Conservation (phyloP, 2,329 filamentous ascomycete genomes). For the Geosmithia putterillii region DNA sequence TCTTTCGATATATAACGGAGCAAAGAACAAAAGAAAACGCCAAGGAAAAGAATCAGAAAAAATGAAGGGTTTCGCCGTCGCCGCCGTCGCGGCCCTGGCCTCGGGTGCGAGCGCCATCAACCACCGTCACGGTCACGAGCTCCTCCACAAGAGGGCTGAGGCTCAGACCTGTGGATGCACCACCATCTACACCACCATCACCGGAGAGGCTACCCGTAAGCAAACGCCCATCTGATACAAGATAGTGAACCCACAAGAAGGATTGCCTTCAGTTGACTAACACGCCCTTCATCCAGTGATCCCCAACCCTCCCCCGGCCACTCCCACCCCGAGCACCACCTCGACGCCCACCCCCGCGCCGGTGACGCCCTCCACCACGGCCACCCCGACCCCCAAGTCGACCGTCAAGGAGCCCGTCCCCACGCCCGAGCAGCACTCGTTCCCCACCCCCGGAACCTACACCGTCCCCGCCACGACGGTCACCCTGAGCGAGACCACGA, state of each 20-base stretch:
- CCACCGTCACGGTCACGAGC: slow-evolving; percentile 47
- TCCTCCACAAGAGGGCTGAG: slow-evolving; percentile 38
- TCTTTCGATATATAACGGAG: background rate
- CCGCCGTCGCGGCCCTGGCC: slow-evolving; percentile 49
- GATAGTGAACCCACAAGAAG: background rate
- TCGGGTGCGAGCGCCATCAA: slow-evolving; percentile 42
- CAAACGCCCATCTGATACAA: background rate
- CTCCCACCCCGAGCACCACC: slow-evolving; percentile 6
- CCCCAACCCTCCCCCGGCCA: slow-evolving; percentile 19
- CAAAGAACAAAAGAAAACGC: slow-evolving; percentile 6
- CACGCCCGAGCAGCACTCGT: slow-evolving; percentile 38
- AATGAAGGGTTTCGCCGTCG: slow-evolving; percentile 66
- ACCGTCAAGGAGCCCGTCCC: slow-evolving; percentile 35
- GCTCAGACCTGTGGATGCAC: slow-evolving; percentile 53
- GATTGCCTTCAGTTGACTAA: slow-evolving; percentile 1
- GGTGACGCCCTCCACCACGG: slow-evolving; percentile 12
- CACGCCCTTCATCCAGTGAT: slow-evolving; percentile 21
- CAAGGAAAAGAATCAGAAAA: slow-evolving; percentile 10
- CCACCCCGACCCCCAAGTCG: slow-evolving; percentile 8
- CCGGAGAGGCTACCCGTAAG: slow-evolving; percentile 54
- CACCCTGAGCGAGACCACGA: slow-evolving; percentile 53
- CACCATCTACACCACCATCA: slow-evolving; percentile 61
- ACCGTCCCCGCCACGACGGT: slow-evolving; percentile 64
- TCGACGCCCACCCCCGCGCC: slow-evolving; percentile 10
- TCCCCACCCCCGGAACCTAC: slow-evolving; percentile 58